These are phyloP conservation scores for Rosa rugosa DNA, from an alignment of 306 rosid species.

Conservation along the genomic window DNA sequence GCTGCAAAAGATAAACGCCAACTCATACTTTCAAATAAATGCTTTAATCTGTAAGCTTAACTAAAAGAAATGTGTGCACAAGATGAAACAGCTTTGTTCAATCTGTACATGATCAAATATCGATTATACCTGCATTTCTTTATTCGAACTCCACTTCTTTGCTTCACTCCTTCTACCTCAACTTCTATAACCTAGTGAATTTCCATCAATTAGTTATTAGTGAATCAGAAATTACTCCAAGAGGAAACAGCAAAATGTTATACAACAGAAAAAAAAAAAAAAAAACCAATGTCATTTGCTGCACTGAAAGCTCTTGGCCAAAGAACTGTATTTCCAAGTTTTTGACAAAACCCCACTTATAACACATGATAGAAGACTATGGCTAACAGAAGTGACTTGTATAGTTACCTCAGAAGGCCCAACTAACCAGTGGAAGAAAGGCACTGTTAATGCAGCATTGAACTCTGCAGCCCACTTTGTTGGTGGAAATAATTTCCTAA, in stretches of 20 bases:
- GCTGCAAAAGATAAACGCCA: background rate
- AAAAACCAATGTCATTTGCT: background rate
- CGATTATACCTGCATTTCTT: constrained; percentile 82
- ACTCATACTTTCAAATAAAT: background rate
- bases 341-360: background rate
- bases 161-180: constrained; percentile 83
- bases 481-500: constrained; percentile 90
- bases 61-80: background rate
- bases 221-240: constrained; percentile 23
- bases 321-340: background rate
- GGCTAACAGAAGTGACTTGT: background rate
- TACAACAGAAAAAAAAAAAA: background rate
- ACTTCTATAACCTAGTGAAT: constrained; percentile 73
- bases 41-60: background rate
- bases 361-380: background rate
- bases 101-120: constrained; percentile 15
- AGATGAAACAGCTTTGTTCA: background rate
- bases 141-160: constrained; percentile 87
- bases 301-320: background rate
- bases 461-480: constrained; percentile 97
- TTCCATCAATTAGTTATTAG: constrained; percentile 5
- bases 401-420: constrained; percentile 85
- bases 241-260: background rate
- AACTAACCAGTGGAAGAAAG: constrained; percentile 92
- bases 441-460: constrained; percentile 91